phyloP scores from a whole-genome alignment of 2,329 filamentous ascomycete genomes.

The Trichothecium roseum region DNA sequence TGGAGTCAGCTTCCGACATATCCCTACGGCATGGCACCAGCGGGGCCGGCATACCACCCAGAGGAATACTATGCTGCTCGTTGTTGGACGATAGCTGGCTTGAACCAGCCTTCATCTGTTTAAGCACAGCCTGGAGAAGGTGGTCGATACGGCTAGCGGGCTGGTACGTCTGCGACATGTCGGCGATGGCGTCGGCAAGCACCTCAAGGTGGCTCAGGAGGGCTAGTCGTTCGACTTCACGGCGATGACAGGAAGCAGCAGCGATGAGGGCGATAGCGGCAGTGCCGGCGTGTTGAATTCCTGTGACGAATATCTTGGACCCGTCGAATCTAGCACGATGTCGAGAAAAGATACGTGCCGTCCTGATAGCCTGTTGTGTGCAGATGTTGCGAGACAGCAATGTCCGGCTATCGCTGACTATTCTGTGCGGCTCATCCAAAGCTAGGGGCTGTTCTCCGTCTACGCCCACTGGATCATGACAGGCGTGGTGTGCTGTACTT shows the following conservation, averaged over 20 bases:
- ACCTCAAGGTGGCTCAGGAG: slow-evolving; percentile 40
- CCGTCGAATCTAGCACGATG: slow-evolving; percentile 41
- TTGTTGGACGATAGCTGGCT: slow-evolving; percentile 10
- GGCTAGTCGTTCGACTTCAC: slow-evolving; percentile 23
- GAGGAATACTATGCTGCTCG: slow-evolving; percentile 4
- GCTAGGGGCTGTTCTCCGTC: slow-evolving; percentile 13
- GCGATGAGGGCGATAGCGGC: slow-evolving; percentile 44
- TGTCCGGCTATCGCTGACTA: slow-evolving; percentile 29
- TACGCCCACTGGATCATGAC: too few species aligned
- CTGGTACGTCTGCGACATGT: slow-evolving; percentile 42
- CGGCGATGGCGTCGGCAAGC: slow-evolving; percentile 36
- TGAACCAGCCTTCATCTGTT: slow-evolving; percentile 29
- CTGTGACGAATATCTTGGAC: slow-evolving; percentile 37
- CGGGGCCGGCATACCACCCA: slow-evolving; percentile 11
- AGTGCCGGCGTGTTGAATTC: slow-evolving; percentile 43
- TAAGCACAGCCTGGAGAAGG: slow-evolving; percentile 40
- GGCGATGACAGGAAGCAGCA: slow-evolving; percentile 27
- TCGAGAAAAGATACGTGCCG: slow-evolving; percentile 44
- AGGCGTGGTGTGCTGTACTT: slow-evolving; percentile 7
- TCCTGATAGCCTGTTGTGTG: slow-evolving; percentile 42
- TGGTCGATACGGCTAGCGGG: slow-evolving; percentile 43
- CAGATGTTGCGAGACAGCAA: slow-evolving; percentile 40
- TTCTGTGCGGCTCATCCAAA: slow-evolving; percentile 20
- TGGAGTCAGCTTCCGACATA: slow-evolving; percentile 13
- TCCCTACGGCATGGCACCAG: slow-evolving; percentile 20